These are phyloP conservation scores for Gryganskiella cystojenkinii DNA, from an alignment of 192 early-diverging fungal species.

Conservation along the genomic window DNA sequence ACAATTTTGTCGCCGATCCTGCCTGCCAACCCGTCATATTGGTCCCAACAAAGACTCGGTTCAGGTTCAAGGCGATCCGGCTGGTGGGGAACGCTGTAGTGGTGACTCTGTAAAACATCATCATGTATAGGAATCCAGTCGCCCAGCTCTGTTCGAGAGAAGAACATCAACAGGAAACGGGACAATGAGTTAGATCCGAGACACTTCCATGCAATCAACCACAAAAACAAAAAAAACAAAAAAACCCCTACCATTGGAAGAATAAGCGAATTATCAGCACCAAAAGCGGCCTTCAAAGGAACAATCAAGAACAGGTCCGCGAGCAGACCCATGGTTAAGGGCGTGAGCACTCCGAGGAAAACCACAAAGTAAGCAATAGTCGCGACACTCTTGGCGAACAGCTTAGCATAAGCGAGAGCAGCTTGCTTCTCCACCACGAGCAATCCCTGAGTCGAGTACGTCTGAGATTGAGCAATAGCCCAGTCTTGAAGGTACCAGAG, in stretches of 20 bases:
- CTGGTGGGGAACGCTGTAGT: constrained; percentile 62
- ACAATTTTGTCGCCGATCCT: constrained; percentile 36
- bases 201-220: neutral
- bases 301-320: constrained; percentile 80
- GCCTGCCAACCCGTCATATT: constrained; percentile 41
- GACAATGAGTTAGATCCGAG: neutral
- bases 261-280: constrained; percentile 34
- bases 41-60: constrained; percentile 27
- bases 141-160: constrained; percentile 71
- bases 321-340: constrained; percentile 72
- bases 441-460: constrained; percentile 4
- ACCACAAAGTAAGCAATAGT: constrained; percentile 65
- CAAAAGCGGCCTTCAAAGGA: constrained; percentile 58
- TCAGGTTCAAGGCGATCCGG: constrained; percentile 23
- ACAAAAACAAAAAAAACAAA: neutral
- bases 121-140: constrained; percentile 76
- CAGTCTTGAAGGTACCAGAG: constrained; percentile 46
- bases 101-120: constrained; percentile 61
- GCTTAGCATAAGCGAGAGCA: constrained; percentile 8
- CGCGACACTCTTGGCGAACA: constrained; percentile 16
- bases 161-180: too few relatives aligned
- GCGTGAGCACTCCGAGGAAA: constrained; percentile 73
- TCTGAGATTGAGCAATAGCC: constrained; percentile 23
- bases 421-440: constrained; percentile 13
- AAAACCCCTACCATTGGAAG: constrained; percentile 47